Evolutionary conservation across 371 early-diverging fungal species (phyloP).

Genomic region (Mortierella sp.): DNA sequence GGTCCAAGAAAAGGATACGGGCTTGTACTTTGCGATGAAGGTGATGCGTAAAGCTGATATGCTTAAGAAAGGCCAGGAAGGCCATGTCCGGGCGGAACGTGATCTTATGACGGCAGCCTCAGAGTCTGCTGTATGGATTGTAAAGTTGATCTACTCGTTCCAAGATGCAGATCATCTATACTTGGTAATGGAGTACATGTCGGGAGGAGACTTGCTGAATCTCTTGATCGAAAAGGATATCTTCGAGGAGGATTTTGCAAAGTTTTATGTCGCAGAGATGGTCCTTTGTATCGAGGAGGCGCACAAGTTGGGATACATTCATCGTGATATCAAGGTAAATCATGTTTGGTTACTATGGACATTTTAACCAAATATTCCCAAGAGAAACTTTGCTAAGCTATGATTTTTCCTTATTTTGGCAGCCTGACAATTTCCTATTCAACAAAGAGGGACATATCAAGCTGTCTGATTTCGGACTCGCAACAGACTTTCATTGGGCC

Average conservation of each 20-base stretch:
- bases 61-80: conserved; percentile 77
- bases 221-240: conserved; percentile 72
- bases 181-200: conserved; percentile 84
- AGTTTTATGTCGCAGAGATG: conserved; percentile 82
- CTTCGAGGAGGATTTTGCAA: conserved; percentile 72
- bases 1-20: conserved; percentile 81
- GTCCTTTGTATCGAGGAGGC: conserved; percentile 78
- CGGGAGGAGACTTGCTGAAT: conserved; percentile 84
- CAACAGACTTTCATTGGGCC: conserved; percentile 74
- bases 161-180: conserved; percentile 77
- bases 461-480: conserved; percentile 83
- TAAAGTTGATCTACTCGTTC: conserved; percentile 78
- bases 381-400: not conserved
- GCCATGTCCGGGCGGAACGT: conserved; percentile 85
- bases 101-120: conserved; percentile 78
- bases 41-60: conserved; percentile 82
- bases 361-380: too few relatives aligned
- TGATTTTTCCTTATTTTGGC: not conserved
- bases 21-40: conserved; percentile 89
- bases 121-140: conserved; percentile 72
- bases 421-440: conserved; percentile 62
- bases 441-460: conserved; percentile 82
- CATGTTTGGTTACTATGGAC: not conserved
- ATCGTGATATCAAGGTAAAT: conserved; percentile 74
- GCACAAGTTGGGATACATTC: conserved; percentile 74